phyloP scores from a whole-genome alignment of 169 alveolate genomes.

The Perkinsus marinus region DNA sequence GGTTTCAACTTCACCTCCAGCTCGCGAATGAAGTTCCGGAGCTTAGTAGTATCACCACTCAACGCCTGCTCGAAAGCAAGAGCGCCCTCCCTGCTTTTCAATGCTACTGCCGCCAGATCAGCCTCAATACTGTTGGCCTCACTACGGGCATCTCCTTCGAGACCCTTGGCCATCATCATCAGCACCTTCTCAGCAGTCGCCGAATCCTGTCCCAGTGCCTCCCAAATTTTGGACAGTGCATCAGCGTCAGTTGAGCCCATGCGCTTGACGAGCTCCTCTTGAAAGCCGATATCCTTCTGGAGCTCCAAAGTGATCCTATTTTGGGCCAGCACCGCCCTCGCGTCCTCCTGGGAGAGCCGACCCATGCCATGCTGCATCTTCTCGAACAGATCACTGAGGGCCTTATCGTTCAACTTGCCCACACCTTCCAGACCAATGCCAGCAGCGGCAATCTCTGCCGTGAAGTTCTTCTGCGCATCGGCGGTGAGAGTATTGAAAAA shows the following conservation, averaged over 20 bases:
- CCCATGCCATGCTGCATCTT: not conserved
- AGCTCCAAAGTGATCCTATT: not conserved
- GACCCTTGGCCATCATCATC: not conserved
- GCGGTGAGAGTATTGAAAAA: not conserved
- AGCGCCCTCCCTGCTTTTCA: not conserved
- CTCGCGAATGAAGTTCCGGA: not conserved
- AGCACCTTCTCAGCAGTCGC: not conserved
- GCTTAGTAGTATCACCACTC: not conserved
- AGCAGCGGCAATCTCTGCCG: not conserved
- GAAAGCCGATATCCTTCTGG: not conserved
- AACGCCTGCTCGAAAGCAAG: not conserved
- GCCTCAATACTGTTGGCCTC: not conserved
- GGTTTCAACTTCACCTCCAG: not conserved
- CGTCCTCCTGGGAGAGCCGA: not conserved
- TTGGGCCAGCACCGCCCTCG: not conserved
- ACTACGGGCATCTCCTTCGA: not conserved
- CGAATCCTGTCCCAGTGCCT: not conserved
- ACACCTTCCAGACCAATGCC: not conserved
- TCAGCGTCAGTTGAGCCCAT: not conserved
- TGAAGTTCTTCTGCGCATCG: not conserved
- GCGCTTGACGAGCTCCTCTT: not conserved
- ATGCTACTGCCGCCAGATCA: not conserved
- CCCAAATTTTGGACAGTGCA: not conserved
- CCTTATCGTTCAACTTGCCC: not conserved
- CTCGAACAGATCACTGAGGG: not conserved